Conservation (phyloP, 1,284 basidiomycete genomes). For the Termitomyces sp. region DNA sequence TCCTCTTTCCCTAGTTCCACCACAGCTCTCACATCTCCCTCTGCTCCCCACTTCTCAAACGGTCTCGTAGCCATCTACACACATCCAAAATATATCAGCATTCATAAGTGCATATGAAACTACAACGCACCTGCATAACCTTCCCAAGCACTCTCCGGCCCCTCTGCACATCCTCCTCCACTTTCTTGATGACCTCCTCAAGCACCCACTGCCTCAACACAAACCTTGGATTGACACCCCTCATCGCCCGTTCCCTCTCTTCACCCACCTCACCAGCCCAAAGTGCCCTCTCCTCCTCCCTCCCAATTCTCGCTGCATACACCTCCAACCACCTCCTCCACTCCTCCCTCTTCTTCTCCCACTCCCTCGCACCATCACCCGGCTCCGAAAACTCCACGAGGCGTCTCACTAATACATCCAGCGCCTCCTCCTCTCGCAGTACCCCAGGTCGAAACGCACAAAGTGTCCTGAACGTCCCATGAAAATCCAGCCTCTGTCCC, state of each 20-base stretch:
- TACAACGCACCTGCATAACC: slow-evolving; percentile 59
- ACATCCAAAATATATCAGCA: not conserved
- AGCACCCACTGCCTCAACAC: slow-evolving; percentile 90
- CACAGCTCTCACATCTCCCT: slow-evolving; percentile 38
- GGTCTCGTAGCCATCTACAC: slow-evolving; percentile 75
- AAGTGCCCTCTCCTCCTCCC: slow-evolving; percentile 46
- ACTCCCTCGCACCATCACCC: slow-evolving; percentile 21
- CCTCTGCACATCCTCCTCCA: slow-evolving; percentile 55
- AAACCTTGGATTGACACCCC: slow-evolving; percentile 77
- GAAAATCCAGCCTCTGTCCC: slow-evolving; percentile 74
- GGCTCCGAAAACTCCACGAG: slow-evolving; percentile 40
- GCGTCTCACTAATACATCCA: slow-evolving; percentile 42
- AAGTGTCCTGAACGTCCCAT: slow-evolving; percentile 73
- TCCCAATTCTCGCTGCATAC: slow-evolving; percentile 58
- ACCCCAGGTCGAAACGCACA: slow-evolving; percentile 48
- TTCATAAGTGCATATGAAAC: slow-evolving; percentile 13
- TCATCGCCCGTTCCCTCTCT: slow-evolving; percentile 32
- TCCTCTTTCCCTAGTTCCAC: slow-evolving; percentile 51
- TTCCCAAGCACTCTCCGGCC: slow-evolving; percentile 66
- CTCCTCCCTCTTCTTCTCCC: slow-evolving; percentile 38
- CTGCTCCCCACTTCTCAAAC: slow-evolving; percentile 77
- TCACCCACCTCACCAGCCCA: slow-evolving; percentile 37
- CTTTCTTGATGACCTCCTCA: slow-evolving; percentile 78
- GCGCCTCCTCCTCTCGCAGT: slow-evolving; percentile 12
- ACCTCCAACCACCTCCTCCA: slow-evolving; percentile 65